Base-by-base conservation (phyloP, 2,329 filamentous ascomycete species). In the Colletotrichum lini region DNA sequence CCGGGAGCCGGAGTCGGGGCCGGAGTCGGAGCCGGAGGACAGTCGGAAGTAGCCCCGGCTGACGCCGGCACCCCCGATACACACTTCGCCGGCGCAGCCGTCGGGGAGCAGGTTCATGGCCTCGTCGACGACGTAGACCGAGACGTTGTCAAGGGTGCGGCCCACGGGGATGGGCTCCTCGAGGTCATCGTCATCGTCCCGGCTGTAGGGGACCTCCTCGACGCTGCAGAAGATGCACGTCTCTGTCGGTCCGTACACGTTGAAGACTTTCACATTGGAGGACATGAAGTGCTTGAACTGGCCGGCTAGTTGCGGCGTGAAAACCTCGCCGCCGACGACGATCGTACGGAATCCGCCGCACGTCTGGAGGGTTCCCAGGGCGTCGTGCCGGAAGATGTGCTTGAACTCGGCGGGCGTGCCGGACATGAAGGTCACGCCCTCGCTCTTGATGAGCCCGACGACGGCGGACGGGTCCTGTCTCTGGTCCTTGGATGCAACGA, bases 351-450 rank as follows among this genome's bases (percentile, higher is more conserved):
- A 79, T 8, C 38, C 54, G 10, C 58, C 65, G 16, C 23, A 47
- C 0, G 70, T 67, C 16, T n/a, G 50, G 3, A 76, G 67, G 1
- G 50, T 52, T 0, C 67, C 54, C 9, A 57, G 50, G 2, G 74
- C 78, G 35, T 76, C 78, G 35, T 76, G 74, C 3, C 70, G 73
- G 2, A 81, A 65, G 77, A 77, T 80, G 35, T 63, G 73, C 7
- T 72, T 50, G 65, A 83, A 84, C 71, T 87, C 84, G 0, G 85
- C 82, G 0, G 84, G 84, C 0, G 82, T 84, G 3, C 78, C 79
- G 2, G 73, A 74, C 1, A 82, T 86, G 49, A 78, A 76, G 0
- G 80, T 83, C 30, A 87, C 77, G 0, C 72, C 52, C 12, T 84
- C 72, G 0, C 75, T 16, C 0, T 50, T 47, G 8, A 87, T 83